A percentile compares a stretch with the other conserved stretches of the same genome.
phyloP scores from a whole-genome alignment of 225 moss, liverwort and hornwort species.

The Physcomitrium patens region DNA sequence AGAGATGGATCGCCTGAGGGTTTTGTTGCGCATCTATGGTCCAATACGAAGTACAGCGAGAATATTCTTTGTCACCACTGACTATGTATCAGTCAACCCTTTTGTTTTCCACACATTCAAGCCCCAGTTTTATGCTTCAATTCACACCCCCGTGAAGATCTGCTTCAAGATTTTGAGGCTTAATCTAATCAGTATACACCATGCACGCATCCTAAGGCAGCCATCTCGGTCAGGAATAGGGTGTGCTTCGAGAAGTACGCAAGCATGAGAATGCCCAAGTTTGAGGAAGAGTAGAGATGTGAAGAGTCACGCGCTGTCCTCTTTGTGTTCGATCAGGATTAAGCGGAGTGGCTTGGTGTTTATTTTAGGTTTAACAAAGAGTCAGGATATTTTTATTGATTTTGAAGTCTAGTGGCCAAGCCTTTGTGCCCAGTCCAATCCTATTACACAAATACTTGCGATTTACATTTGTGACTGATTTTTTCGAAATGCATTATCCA shows the following conservation, averaged over 20 bases:
- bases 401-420: neutral
- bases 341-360: neutral
- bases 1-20: neutral
- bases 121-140: no score
- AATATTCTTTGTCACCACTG: no score
- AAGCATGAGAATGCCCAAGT: neutral
- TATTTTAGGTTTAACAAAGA: neutral
- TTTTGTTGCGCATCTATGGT: no score
- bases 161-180: no score
- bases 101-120: no score
- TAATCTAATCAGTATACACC: no score
- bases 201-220: neutral
- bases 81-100: no score
- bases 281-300: neutral
- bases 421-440: neutral
- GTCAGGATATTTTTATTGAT: neutral
- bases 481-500: neutral
- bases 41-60: no score
- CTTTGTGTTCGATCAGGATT: neutral
- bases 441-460: neutral
- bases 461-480: neutral
- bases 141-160: neutral
- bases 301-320: constrained; percentile 19
- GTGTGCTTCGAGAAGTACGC: neutral
- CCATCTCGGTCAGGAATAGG: neutral